Conservation (phyloP, 177 flowering plant genomes). For the Telopea speciosissima region DNA sequence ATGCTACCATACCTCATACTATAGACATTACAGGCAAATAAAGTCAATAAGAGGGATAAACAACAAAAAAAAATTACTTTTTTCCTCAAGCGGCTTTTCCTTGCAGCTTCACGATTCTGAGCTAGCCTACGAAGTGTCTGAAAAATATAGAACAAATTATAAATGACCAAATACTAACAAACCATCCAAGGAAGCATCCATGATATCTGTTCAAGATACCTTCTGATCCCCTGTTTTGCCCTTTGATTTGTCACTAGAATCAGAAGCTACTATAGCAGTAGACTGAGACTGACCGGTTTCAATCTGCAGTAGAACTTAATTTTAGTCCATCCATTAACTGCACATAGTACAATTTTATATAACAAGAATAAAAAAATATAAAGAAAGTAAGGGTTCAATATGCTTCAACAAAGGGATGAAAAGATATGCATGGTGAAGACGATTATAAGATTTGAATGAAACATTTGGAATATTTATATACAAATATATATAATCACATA, state of each 20-base stretch:
- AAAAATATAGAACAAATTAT: slow-evolving; percentile 3
- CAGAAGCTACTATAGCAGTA: slow-evolving; percentile 44
- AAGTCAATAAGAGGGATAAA: background rate
- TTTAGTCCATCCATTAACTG: background rate
- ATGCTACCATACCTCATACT: background rate
- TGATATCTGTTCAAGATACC: slow-evolving; percentile 25
- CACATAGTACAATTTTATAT: background rate
- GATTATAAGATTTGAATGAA: no score
- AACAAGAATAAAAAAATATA: background rate
- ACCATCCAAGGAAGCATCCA: background rate
- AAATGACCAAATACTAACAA: background rate
- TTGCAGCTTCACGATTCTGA: slow-evolving; percentile 99
- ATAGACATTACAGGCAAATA: background rate
- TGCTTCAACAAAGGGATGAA: background rate
- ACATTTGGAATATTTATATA: no score
- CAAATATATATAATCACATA: no score
- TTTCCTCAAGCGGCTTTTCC: slow-evolving; percentile 91
- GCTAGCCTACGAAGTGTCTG: slow-evolving; percentile 96
- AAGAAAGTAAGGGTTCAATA: background rate
- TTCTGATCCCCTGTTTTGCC: slow-evolving; percentile 76
- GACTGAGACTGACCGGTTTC: slow-evolving; percentile 52
- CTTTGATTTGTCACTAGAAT: slow-evolving; percentile 85
- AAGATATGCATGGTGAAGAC: background rate
- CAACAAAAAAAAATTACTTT: slow-evolving; percentile 42
- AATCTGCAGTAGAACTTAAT: slow-evolving; percentile 25